These are phyloP conservation scores for Domatiomyces globalis DNA, from an alignment of 2,329 filamentous ascomycete species.

Conservation along the genomic window DNA sequence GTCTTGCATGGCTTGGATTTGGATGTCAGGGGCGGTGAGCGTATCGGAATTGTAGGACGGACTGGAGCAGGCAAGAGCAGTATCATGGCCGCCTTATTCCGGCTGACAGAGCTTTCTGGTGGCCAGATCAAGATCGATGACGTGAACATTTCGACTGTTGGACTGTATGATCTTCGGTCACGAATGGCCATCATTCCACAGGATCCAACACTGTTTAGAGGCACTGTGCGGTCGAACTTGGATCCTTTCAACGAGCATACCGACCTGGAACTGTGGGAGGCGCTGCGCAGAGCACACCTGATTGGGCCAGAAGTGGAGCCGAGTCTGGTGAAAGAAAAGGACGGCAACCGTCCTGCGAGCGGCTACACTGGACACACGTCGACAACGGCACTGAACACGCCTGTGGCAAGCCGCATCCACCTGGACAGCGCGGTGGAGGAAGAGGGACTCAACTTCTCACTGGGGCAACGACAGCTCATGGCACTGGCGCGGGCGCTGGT, in stretches of 20 bases:
- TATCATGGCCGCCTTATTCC: slow-evolving; percentile 34
- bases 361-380: slow-evolving; percentile 11
- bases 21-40: slow-evolving; percentile 31
- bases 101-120: slow-evolving; percentile 28
- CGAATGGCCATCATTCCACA: slow-evolving; percentile 33
- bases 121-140: slow-evolving; percentile 31
- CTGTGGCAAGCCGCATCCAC: slow-evolving; percentile 45
- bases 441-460: slow-evolving; percentile 88
- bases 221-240: slow-evolving; percentile 32
- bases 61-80: slow-evolving; percentile 34
- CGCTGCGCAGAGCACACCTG: slow-evolving; percentile 31
- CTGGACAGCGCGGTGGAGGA: slow-evolving; percentile 81
- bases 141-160: slow-evolving; percentile 29
- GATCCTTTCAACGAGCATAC: slow-evolving; percentile 33
- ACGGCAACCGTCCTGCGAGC: slow-evolving; percentile 30
- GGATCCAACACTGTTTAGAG: slow-evolving; percentile 32
- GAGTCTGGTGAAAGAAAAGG: slow-evolving; percentile 28
- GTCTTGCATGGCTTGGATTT: slow-evolving; percentile 53
- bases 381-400: slow-evolving; percentile 11
- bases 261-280: slow-evolving; percentile 35
- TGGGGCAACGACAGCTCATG: slow-evolving; percentile 91
- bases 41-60: slow-evolving; percentile 35
- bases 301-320: slow-evolving; percentile 33
- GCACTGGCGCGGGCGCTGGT: slow-evolving; percentile 84
- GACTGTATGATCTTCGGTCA: slow-evolving; percentile 29